Percentiles rank a stretch among this genome's conserved stretches.
These are phyloP conservation scores for Pseudotulostoma volvatum DNA, from an alignment of 495 filamentous ascomycete genomes.

Conservation along the genomic window DNA sequence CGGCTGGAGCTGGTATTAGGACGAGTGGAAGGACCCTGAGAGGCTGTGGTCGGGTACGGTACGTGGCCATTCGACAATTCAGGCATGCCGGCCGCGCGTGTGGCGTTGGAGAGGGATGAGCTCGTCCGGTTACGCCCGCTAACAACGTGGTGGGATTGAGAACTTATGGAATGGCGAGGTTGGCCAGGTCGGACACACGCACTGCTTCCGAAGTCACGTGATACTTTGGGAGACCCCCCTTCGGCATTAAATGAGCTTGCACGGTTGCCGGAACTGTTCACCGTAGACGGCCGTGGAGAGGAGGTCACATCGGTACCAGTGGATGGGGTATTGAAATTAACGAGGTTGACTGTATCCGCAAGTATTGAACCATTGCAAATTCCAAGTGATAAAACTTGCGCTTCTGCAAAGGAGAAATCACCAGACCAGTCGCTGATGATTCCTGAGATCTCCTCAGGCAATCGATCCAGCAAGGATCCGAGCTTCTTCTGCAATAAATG, in stretches of 20 bases:
- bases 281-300: slow-evolving; percentile 28
- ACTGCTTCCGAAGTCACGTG: slow-evolving; percentile 33
- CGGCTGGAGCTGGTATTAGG: slow-evolving; percentile 9
- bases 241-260: slow-evolving; percentile 49
- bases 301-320: slow-evolving; percentile 21
- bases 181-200: slow-evolving; percentile 22
- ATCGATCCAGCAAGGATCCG: slow-evolving; percentile 49
- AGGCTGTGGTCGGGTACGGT: too few relatives aligned
- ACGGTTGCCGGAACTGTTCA: slow-evolving; percentile 29
- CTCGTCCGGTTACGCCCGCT: slow-evolving; percentile 2
- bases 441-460: slow-evolving; percentile 47
- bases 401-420: slow-evolving; percentile 47
- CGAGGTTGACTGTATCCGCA: slow-evolving; percentile 31
- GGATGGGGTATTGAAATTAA: slow-evolving; percentile 39
- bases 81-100: not conserved
- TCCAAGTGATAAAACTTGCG: slow-evolving; percentile 32
- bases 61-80: slow-evolving; percentile 1
- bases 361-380: slow-evolving; percentile 44
- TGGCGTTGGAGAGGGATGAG: slow-evolving; percentile 2
- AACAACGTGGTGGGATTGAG: not conserved
- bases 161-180: slow-evolving; percentile 1
- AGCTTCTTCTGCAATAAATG: slow-evolving; percentile 66
- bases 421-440: slow-evolving; percentile 55
- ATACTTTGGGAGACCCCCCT: slow-evolving; percentile 35
- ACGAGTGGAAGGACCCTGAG: not conserved